Evolutionary conservation across 1,284 basidiomycete genomes (phyloP), one percentile per base, ranked within the genome.

Genomic region (Trichosporon sp.): DNA sequence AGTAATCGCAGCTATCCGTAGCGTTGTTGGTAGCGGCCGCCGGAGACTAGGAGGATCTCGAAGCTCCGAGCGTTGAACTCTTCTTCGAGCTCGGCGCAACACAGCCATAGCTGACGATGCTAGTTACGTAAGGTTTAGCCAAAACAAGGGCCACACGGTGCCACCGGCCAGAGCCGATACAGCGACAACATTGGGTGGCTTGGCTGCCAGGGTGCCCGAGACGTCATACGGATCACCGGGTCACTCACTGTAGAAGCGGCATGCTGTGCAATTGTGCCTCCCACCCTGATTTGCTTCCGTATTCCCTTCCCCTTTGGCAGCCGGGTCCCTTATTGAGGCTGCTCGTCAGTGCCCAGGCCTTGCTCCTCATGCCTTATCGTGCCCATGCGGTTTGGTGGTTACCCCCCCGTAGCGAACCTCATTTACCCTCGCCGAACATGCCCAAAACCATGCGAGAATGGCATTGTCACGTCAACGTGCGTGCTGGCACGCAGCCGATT

Each of bases 391-490:
- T 35, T 35, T 31, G 26, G 31, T 4, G 56, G 56, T 4, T 16
- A n/a, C 7, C 56, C 7, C 56, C 31, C 14, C 31, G 31, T 61
- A 16, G 10, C 43, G 43, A 46, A 11, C 16, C 16, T 46, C 43
- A 5, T n/a, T 46, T 37, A 5, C 35, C 35, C 43, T 35, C 59
- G 59, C 32, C 59, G 59, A 37, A 11, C 32, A 32, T 16, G 10
- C 31, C 16, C 46, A 12, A 48, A 19, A 16, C 46, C 16, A 48
- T 48, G 16, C 38, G 38, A 40, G 38, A 40, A 40, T 46, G 31
- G 6, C 59, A 32, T 3, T n/a, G 31, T 63, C 59, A 35, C 59
- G 59, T 63, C 59, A 63, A 63, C 59, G 59, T 63, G 59, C 59
- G 59, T 63, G 59, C 59, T 63, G 31, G 59, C 6, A 5, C 32